phyloP scores from a whole-genome alignment of 768 basidiomycete genomes.

The Amanita phalloides region DNA sequence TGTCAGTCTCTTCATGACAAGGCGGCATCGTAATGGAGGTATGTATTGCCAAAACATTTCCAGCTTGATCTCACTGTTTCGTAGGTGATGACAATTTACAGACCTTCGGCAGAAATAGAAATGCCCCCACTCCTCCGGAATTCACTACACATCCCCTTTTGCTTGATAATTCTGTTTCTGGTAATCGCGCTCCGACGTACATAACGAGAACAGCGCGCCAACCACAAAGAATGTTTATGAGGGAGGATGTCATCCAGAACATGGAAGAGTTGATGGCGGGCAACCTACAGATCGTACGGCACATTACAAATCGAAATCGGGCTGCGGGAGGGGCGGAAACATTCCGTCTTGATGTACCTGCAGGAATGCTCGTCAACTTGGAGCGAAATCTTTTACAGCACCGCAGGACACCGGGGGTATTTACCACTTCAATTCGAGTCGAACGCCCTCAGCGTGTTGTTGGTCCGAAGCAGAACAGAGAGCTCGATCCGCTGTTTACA shows the following conservation, averaged over 20 bases:
- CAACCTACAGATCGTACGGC: slow-evolving; percentile 75
- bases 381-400: slow-evolving; percentile 42
- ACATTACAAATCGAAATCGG: slow-evolving; percentile 57
- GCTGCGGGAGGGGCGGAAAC: slow-evolving; percentile 47
- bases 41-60: slow-evolving; percentile 10
- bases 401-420: slow-evolving; percentile 34
- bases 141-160: slow-evolving; percentile 77
- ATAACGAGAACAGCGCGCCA: slow-evolving; percentile 43
- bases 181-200: slow-evolving; percentile 28
- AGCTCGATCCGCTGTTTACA: slow-evolving; percentile 73
- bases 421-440: slow-evolving; percentile 50
- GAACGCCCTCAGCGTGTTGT: slow-evolving; percentile 39
- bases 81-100: slow-evolving; percentile 44
- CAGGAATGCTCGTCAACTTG: slow-evolving; percentile 49
- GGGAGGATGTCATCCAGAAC: slow-evolving; percentile 56
- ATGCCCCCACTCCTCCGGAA: slow-evolving; percentile 45
- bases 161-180: slow-evolving; percentile 44
- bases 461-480: slow-evolving; percentile 38
- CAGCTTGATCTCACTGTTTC: slow-evolving; percentile 5
- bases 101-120: slow-evolving; percentile 55
- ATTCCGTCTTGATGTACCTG: slow-evolving; percentile 69
- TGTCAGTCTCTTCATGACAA: slow-evolving; percentile 37
- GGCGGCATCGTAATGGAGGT: slow-evolving; percentile 44
- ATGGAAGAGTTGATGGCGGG: slow-evolving; percentile 78
- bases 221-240: slow-evolving; percentile 43